Evolutionary conservation across 768 basidiomycete genomes (phyloP), one percentile per base, ranked within the genome.

Genomic region (Ramaria sp.): DNA sequence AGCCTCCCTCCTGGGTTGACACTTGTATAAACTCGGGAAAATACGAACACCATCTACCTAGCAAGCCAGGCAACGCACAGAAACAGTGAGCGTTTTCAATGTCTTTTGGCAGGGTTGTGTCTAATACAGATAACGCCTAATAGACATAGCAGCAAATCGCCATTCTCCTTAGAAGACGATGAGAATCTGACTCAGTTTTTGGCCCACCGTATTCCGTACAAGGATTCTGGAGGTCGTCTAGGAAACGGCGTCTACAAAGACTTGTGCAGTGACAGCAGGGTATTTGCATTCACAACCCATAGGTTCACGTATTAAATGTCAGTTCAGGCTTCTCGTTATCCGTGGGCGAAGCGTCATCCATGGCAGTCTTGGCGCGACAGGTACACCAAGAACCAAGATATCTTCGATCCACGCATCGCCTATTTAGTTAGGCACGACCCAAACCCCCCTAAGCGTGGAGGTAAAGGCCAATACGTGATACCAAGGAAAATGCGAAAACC

Each of bases 311-410:
- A n/a, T 20, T 12, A 15, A 22, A 25, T 22, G 22, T 32, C 4
- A 28, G 18, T 7, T 20, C 34, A 55, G 53, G 30, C 30, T 7
- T 30, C 28, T 24, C 59, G 62, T 20, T 70, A 64, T 51, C 65
- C 70, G 10, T 84, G 80, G 78, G 65, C 73, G n/a, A 57, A 48
- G 16, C 65, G 63, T 5, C 83, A 83, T 62, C 3, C 79, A 2
- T 78, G 72, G 77, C 70, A 71, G n/a, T 80, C 80, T 3, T 85
- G 83, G 83, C 74, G 79, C 22, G 73, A 78, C 44, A 71, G 75
- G n/a, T 85, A 84, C 59, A 67, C 62, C 57, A 78, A 70, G 57
- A 69, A 82, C 48, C 48, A 68, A 37, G 59, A 32, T 0, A 22
- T 58, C 0, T 81, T 79, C 50, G 72, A 83, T 56, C 25, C 9